Percentiles rank a stretch among this genome's conserved stretches.
Evolutionary conservation across 202 grass and related monocot species (phyloP).

Genomic region (Zizania palustris): DNA sequence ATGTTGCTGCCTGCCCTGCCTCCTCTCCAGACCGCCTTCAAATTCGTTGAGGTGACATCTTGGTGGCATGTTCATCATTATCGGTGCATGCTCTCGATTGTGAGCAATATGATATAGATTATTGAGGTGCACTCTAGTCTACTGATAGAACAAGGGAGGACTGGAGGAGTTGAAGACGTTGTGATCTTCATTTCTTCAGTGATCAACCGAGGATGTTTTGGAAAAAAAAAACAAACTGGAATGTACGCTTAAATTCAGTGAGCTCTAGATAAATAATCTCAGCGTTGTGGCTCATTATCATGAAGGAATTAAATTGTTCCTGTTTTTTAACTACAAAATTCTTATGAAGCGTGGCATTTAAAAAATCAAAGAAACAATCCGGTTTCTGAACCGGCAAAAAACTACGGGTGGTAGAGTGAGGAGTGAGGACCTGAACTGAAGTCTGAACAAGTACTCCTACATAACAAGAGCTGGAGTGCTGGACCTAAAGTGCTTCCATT

Average conservation of each 20-base stretch:
- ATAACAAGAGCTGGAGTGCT: neutral
- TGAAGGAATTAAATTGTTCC: no score
- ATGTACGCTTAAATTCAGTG: neutral
- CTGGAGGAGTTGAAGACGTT: neutral
- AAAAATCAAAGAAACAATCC: neutral
- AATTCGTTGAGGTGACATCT: slow-evolving; percentile 39
- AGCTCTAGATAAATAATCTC: neutral
- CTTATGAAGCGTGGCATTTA: no score
- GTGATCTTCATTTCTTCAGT: neutral
- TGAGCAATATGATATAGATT: slow-evolving; percentile 16
- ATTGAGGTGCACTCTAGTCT: neutral
- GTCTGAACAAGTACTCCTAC: neutral
- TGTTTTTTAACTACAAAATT: no score
- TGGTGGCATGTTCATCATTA: slow-evolving; percentile 13
- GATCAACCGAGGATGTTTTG: no score
- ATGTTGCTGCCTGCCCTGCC: neutral
- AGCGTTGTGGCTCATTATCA: no score
- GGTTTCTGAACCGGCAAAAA: neutral
- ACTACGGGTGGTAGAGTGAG: neutral
- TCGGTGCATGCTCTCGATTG: neutral
- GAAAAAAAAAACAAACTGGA: no score
- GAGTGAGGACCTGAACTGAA: neutral
- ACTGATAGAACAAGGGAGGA: slow-evolving; percentile 17
- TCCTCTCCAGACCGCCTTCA: slow-evolving; percentile 16
- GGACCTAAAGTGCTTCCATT: slow-evolving; percentile 39